Base-by-base conservation (phyloP, 2,329 filamentous ascomycete species). In the Ophiostoma australiae region DNA sequence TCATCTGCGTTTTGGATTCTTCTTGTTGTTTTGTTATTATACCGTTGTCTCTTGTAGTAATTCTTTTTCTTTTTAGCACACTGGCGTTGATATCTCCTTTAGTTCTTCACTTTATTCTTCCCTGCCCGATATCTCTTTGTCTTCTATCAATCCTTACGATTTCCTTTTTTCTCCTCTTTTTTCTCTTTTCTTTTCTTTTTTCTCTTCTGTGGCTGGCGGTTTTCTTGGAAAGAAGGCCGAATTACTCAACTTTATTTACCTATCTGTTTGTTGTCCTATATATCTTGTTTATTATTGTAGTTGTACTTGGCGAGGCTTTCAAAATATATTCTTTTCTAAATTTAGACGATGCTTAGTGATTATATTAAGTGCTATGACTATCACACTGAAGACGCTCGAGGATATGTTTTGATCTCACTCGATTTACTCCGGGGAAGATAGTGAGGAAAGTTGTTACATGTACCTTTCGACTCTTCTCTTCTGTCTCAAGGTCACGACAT, bases 61-160 rank as follows among this genome's bases (percentile, higher is more conserved):
- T 66, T 35, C 10, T 66, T 31, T 17, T 70, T 39, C 48, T 55
- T 66, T 68, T 55, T 27, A 70, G 52, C 39, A 67, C 61, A 23
- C 27, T 71, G 73, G 73, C 73, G 73, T 74, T 74, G 52, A 70
- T 71, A 70, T 73, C 68, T 74, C 68, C 61, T 70, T 67, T 31
- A 31, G 23, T 23, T 68, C 58, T 44, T 66, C 15, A 67, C 17
- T 69, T 69, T 23, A n/a, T 52, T 68, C 20, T 61, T 4, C 11
- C 39, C 35, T 35, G 35, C 35, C n/a, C 23, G 63, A 70, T 70
- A 71, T 70, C 27, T 44, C 55, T 52, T 41, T 68, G 41, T 67
- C 27, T 69, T 31, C 31, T 35, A 66, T n/a, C 63, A 39, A 35
- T 67, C 65, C 69, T 70, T 65, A 20, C 37, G 65, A 65, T 68